Evolutionary conservation across 148 eudicot genomes (phyloP).

Genomic region (Suaeda aralocaspica): DNA sequence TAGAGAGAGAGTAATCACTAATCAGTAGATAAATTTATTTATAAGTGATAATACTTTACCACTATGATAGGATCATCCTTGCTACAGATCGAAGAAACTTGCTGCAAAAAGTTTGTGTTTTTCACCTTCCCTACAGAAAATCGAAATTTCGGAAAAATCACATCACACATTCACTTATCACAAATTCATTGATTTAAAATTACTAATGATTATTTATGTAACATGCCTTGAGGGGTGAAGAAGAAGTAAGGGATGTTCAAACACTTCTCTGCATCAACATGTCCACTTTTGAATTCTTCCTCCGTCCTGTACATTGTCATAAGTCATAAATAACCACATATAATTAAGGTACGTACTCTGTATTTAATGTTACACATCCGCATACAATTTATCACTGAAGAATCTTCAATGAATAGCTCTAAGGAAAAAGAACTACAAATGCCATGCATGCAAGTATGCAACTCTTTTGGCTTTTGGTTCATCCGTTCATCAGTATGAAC

Average conservation of each 20-base stretch:
- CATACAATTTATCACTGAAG: too few relatives aligned
- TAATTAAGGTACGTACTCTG: too few relatives aligned
- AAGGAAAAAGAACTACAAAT: too few relatives aligned
- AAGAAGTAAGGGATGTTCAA: constrained; percentile 64
- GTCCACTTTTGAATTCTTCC: constrained; percentile 53
- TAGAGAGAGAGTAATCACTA: too few relatives aligned
- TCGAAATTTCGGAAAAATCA: neutral
- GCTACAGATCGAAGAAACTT: constrained; percentile 36
- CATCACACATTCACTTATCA: neutral
- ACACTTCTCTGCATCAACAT: constrained; percentile 35
- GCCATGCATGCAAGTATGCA: too few relatives aligned
- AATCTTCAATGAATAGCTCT: too few relatives aligned
- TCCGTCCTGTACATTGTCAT: constrained; percentile 45
- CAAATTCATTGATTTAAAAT: neutral
- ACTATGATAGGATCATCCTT: constrained; percentile 50
- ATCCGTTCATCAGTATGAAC: too few relatives aligned
- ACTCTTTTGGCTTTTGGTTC: too few relatives aligned
- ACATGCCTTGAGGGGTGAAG: constrained; percentile 42
- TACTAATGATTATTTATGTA: too few relatives aligned
- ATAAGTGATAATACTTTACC: constrained; percentile 28
- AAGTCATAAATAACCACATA: too few relatives aligned
- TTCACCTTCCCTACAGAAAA: constrained; percentile 56
- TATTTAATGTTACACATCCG: too few relatives aligned
- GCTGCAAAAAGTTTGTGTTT: constrained; percentile 52
- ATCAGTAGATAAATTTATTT: too few relatives aligned